Base-by-base conservation (phyloP, 306 rosid species). In the Fagus sylvatica region DNA sequence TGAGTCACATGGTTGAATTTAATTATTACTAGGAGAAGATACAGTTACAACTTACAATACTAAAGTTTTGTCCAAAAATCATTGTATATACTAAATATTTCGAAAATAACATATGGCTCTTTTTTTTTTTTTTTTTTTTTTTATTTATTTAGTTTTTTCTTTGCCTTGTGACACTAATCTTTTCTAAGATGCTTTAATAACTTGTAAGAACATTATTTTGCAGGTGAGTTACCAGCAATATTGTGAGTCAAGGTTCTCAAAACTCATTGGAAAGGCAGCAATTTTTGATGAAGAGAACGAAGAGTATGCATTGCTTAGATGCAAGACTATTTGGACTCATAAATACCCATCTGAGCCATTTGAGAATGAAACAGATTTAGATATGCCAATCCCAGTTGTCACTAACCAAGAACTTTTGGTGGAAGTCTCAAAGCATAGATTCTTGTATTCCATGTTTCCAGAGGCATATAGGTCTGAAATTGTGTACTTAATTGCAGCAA, bases 231-330 rank as follows among this genome's bases (percentile, higher is more conserved):
- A 94, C 72, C 78, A 66, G 80, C 87, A 88, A 72, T 94, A 92
- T 80, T 94, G 98, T 36, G 89, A 87, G 76, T 53, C 71, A 3
- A 94, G 80, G 53, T 94, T 91, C 81, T 86, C 90, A 53, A 90
- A 84, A 64, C 74, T 94, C 17, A 79, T 94, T 16, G 93, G 98
- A 42, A 94, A 87, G 74, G 81, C 95, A 0, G 75, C 82, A 16
- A 87, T 94, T 17, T 90, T 89, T 28, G 82, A 92, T 59, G 97
- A 92, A 74, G 98, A 91, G 85, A 94, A 94, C 48, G 90, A 92
- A 79, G 98, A 94, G 61, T 94, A 94, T 39, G 95, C 97, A 30
- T 66, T 90, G 76, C 76, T 85, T 82, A 83, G 92, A 75, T 89
- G 98, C 79, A 80, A 78, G 53, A 89, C 89, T 28, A 83, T 88